Evolutionary conservation across 2,329 filamentous ascomycete genomes (phyloP), one percentile per base, ranked within the genome.

Genomic region (Diplodia corticola): DNA sequence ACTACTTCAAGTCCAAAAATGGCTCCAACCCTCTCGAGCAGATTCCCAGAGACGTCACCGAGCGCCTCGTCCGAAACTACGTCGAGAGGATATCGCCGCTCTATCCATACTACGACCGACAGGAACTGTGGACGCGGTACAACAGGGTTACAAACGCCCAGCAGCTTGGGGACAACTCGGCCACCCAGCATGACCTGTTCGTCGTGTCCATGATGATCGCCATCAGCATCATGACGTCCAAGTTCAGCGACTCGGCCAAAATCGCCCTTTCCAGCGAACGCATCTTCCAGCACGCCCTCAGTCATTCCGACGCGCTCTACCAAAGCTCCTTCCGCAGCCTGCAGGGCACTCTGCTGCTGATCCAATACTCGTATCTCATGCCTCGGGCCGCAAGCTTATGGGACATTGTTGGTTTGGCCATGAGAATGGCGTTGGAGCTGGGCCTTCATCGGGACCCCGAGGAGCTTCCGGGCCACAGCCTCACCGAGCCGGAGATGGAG

Each of bases 161-260:
- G 13, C 20, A 33, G 63, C n/a, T 35, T 17, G 44, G 54, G 1
- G 55, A 51, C 12, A 33, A 35, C 20, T 48, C 64, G 30, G 28
- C 54, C 1, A 51, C 54, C 2, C 28, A 51, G n/a, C 59, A 61
- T 12, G 64, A 66, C 22, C 5, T 66, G 1, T 66, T 66, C 20
- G 51, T 61, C 9, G 55, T 66, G 24, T 63, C 64, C 24, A 66
- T 66, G 55, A 54, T 66, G 48, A 37, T 66, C 24, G 64, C 64
- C 37, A 63, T 66, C 20, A 63, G 55, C 64, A 66, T 66, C 24
- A 66, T 55, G 55, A 66, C 64, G 2, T 66, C 64, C 24, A 66
- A 63, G 28, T 51, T 60, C 37, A 66, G 30, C 20, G 64, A 66
- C 28, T 66, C 64, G 3, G 35, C 55, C 3, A 66, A 66, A 37